These are phyloP conservation scores for Zarea fungicola DNA, from an alignment of 2,329 filamentous ascomycete genomes.

Conservation along the genomic window DNA sequence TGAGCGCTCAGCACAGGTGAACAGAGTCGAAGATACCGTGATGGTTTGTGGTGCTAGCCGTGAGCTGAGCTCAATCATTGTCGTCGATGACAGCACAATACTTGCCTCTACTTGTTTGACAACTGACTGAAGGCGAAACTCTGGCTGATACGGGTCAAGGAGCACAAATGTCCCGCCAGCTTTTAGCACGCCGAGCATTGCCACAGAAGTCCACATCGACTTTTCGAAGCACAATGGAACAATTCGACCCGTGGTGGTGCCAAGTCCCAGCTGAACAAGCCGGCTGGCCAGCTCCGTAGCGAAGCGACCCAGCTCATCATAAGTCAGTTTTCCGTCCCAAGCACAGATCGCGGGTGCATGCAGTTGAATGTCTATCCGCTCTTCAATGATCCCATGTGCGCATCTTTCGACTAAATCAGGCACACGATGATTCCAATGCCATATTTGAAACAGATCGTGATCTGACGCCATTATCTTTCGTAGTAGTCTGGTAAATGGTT, in stretches of 20 bases:
- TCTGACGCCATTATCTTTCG: too few relatives aligned
- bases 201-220: constrained; percentile 21
- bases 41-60: background rate
- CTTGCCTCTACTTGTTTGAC: constrained; percentile 3
- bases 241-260: too few relatives aligned
- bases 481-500: too few relatives aligned
- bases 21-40: background rate
- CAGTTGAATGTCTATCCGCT: too few relatives aligned
- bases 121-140: constrained; percentile 11
- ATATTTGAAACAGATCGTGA: too few relatives aligned
- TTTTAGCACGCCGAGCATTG: constrained; percentile 26
- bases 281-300: too few relatives aligned
- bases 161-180: constrained; percentile 27
- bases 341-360: too few relatives aligned
- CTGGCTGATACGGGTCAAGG: constrained; percentile 21
- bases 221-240: constrained; percentile 23
- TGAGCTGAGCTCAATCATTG: background rate
- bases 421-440: too few relatives aligned
- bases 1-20: background rate
- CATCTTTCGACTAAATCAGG: too few relatives aligned
- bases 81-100: background rate
- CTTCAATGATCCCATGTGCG: too few relatives aligned
- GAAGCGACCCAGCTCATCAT: too few relatives aligned
- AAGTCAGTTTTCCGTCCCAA: too few relatives aligned
- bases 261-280: background rate